Evolutionary conservation across 352 stramenopile genomes (phyloP).

Genomic region (Nothophytophthora sp.): DNA sequence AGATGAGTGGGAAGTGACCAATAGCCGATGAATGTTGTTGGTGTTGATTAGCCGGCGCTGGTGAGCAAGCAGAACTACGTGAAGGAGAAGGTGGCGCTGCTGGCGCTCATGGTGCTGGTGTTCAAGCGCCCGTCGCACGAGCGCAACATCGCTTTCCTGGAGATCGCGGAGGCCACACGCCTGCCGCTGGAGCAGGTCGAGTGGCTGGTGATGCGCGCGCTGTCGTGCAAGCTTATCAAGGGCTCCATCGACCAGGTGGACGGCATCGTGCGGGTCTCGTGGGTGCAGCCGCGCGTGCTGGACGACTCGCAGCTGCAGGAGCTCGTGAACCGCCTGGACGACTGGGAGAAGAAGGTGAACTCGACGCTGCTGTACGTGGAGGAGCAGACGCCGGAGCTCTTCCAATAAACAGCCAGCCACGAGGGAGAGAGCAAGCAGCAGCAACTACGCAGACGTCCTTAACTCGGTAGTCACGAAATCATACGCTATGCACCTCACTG

Average conservation of each 20-base stretch:
- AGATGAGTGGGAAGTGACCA: too few species aligned
- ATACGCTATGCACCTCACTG: too few species aligned
- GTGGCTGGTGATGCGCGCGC: slow-evolving; percentile 98
- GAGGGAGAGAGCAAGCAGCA: slow-evolving; percentile 4
- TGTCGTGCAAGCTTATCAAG: slow-evolving; percentile 96
- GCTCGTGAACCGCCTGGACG: slow-evolving; percentile 67
- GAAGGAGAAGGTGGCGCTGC: slow-evolving; percentile 98
- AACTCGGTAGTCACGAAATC: too few species aligned
- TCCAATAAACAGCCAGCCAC: slow-evolving; percentile 51
- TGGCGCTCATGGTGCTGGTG: slow-evolving; percentile 97
- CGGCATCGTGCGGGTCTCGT: slow-evolving; percentile 93
- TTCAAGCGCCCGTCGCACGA: slow-evolving; percentile 95
- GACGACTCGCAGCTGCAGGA: slow-evolving; percentile 81
- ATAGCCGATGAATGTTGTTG: too few species aligned
- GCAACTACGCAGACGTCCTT: slow-evolving; percentile 6
- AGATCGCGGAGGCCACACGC: slow-evolving; percentile 91
- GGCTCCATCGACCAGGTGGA: slow-evolving; percentile 94
- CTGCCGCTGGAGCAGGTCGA: slow-evolving; percentile 94
- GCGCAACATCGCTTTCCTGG: slow-evolving; percentile 92
- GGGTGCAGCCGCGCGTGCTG: slow-evolving; percentile 92
- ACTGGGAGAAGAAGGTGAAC: slow-evolving; percentile 85
- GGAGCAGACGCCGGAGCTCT: slow-evolving; percentile 87
- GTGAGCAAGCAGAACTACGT: slow-evolving; percentile 94
- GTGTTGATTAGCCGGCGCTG: slow-evolving; percentile 93
- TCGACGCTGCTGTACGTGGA: slow-evolving; percentile 85